These are phyloP conservation scores for Punctularia strigosozonata DNA, from an alignment of 768 basidiomycete genomes.

Conservation along the genomic window DNA sequence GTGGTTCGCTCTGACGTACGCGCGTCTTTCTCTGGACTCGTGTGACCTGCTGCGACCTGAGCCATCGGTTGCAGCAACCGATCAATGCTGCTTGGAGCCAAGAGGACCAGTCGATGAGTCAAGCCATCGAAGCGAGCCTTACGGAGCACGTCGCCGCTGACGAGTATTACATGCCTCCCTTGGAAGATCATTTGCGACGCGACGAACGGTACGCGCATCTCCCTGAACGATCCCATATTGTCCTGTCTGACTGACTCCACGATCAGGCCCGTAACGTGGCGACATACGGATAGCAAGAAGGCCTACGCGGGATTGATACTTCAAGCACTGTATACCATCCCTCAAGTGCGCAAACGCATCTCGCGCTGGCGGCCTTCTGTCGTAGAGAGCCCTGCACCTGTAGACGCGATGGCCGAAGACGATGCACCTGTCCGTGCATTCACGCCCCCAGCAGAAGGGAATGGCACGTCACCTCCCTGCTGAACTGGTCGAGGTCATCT, in stretches of 20 bases:
- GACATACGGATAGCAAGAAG: conserved; percentile 37
- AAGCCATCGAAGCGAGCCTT: conserved; percentile 64
- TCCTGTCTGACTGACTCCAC: not conserved
- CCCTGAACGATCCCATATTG: conserved; percentile 1
- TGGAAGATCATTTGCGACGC: conserved; percentile 41
- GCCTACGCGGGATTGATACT: conserved; percentile 54
- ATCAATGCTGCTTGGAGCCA: conserved; percentile 21
- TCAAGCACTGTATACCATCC: conserved; percentile 56
- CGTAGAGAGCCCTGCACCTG: not conserved
- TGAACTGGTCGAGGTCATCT: conserved; percentile 9
- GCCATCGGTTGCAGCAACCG: not conserved
- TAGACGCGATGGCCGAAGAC: conserved; percentile 1
- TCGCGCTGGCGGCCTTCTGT: conserved; percentile 24
- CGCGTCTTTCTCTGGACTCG: conserved; percentile 5
- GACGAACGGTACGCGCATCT: conserved; percentile 39
- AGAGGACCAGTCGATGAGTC: conserved; percentile 53
- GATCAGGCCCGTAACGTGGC: conserved; percentile 60
- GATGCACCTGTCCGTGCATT: conserved; percentile 10
- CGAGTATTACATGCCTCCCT: conserved; percentile 35
- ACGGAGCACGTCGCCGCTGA: conserved; percentile 38
- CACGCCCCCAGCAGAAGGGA: conserved; percentile 18
- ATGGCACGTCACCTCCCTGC: conserved; percentile 22
- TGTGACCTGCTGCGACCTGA: not conserved
- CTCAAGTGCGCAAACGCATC: conserved; percentile 46
- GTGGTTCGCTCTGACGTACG: conserved; percentile 57